Conservation (phyloP, 164 flowering plant genomes). For the Saururus chinensis region DNA sequence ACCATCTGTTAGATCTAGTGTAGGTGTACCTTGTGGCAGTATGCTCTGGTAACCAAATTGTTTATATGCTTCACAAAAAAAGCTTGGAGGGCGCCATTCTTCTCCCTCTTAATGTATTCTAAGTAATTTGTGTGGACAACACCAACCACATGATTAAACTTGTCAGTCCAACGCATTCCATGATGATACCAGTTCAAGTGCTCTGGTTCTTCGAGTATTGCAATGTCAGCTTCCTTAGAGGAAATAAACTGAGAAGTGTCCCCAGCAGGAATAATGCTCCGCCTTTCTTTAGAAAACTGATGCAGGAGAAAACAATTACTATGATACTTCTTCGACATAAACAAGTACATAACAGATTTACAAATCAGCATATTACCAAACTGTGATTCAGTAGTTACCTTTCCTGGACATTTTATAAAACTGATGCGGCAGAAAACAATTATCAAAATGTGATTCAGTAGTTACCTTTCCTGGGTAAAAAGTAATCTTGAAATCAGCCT, state of each 20-base stretch:
- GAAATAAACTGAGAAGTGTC: conserved; percentile 74
- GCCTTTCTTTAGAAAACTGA: conserved; percentile 62
- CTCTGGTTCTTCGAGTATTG: conserved; percentile 81
- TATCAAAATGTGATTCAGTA: neutral
- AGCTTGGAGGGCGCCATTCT: conserved; percentile 70
- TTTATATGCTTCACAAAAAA: conserved; percentile 76
- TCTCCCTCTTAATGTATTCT: conserved; percentile 79
- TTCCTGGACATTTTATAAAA: no score
- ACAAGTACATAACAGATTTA: no score
- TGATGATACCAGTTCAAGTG: conserved; percentile 83
- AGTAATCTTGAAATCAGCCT: conserved; percentile 78
- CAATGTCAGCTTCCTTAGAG: conserved; percentile 77
- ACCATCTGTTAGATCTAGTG: neutral
- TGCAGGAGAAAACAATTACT: conserved; percentile 3
- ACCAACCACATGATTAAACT: conserved; percentile 78
- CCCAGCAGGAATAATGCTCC: conserved; percentile 77
- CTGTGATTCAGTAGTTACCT: no score
- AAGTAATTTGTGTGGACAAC: conserved; percentile 74
- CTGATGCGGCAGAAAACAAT: conserved; percentile 18
- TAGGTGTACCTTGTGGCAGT: conserved; percentile 57
- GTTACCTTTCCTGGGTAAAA: conserved; percentile 97
- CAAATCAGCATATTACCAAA: no score
- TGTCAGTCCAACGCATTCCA: conserved; percentile 81
- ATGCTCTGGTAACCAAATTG: conserved; percentile 63
- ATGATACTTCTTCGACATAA: neutral